Percentiles rank a stretch among this genome's conserved stretches.
Conservation (phyloP, 2,329 filamentous ascomycete species). For the Trichoderma cornu-damae region DNA sequence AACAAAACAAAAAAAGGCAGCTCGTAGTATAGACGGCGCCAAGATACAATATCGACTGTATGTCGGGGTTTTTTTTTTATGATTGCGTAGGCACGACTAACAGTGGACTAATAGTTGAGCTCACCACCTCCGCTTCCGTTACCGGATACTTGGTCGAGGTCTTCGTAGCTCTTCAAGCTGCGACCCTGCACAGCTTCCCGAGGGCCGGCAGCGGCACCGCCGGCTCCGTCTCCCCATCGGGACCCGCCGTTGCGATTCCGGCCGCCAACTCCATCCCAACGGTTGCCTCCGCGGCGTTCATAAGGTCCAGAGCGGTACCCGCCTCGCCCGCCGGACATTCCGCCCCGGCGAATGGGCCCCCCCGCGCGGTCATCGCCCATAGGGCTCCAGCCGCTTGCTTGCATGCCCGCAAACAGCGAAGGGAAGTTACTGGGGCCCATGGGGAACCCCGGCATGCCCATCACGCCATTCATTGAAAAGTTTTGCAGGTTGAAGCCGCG, state of each 20-base stretch:
- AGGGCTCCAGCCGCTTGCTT: constrained; percentile 47
- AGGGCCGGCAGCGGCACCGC: constrained; percentile 73
- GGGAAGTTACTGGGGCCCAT: constrained; percentile 44
- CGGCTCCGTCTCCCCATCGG: constrained; percentile 70
- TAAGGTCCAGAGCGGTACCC: constrained; percentile 66
- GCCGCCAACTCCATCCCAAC: constrained; percentile 45
- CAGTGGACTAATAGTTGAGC: constrained; percentile 89
- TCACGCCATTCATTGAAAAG: constrained; percentile 56
- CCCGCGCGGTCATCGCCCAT: constrained; percentile 53
- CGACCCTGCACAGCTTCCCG: constrained; percentile 88
- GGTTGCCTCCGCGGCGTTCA: constrained; percentile 59
- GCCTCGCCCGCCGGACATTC: constrained; percentile 45
- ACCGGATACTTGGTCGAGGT: constrained; percentile 79
- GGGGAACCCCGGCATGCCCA: constrained; percentile 57
- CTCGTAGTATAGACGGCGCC: neutral
- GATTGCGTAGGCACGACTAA: constrained; percentile 43
- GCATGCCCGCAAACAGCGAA: constrained; percentile 51
- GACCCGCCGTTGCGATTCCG: constrained; percentile 49
- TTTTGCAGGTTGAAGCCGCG: constrained; percentile 84
- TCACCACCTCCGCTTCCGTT: constrained; percentile 68
- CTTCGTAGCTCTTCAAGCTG: constrained; percentile 94
- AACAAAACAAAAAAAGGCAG: neutral
- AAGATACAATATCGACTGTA: neutral
- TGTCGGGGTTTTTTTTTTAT: neutral
- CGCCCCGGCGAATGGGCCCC: constrained; percentile 66